Percentiles rank a stretch among this genome's conserved stretches.
phyloP scores from a whole-genome alignment of 2,329 filamentous ascomycete species.

The Ophiostoma ulmi region DNA sequence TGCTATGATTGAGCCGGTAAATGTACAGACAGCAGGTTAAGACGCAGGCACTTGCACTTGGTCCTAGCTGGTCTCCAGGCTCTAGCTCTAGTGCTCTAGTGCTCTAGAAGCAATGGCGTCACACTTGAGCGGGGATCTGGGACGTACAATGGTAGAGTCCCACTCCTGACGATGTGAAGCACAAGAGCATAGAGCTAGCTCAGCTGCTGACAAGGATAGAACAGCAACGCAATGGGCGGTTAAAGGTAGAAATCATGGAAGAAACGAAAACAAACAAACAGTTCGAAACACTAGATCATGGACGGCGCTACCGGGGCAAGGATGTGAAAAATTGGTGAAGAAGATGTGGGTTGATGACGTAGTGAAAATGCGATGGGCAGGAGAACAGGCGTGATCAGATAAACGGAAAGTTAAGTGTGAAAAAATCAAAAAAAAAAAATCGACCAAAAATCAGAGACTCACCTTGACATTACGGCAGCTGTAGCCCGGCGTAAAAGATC shows the following conservation, averaged over 20 bases:
- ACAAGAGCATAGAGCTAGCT: neutral
- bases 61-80: neutral
- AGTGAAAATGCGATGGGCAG: neutral
- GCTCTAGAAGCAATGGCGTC: constrained; percentile 1
- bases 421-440: neutral
- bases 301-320: neutral
- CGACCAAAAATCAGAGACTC: constrained; percentile 31
- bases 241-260: neutral
- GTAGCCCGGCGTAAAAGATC: constrained; percentile 57
- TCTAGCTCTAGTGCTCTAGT: neutral
- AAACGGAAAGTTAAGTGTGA: too few relatives aligned
- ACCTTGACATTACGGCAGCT: constrained; percentile 60
- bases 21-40: too few relatives aligned
- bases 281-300: neutral
- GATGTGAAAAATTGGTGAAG: neutral
- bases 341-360: neutral
- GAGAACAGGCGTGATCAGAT: neutral
- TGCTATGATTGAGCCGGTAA: too few relatives aligned
- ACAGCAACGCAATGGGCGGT: too few relatives aligned
- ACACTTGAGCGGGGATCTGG: constrained; percentile 16
- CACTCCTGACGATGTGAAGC: neutral
- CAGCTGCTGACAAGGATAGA: neutral
- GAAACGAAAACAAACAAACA: neutral
- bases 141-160: neutral
- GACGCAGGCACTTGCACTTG: neutral